Evolutionary conservation across 306 rosid species (phyloP).

Genomic region (Quillaja saponaria): DNA sequence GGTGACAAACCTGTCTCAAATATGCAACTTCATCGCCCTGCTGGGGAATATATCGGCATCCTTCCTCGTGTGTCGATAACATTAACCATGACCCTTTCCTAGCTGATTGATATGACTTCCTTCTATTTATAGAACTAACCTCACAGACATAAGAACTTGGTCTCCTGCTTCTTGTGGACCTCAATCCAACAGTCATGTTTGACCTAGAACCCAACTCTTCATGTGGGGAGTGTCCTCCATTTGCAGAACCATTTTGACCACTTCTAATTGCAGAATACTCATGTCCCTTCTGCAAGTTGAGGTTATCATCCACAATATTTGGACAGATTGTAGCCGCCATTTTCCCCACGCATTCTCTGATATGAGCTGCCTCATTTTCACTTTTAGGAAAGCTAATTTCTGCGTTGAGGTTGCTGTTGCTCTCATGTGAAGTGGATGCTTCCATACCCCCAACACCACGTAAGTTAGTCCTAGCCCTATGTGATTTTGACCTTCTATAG

Average conservation of each 20-base stretch:
- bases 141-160: constrained; percentile 52
- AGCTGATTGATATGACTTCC: constrained; percentile 54
- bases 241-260: constrained; percentile 42
- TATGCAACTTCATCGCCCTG: constrained; percentile 90
- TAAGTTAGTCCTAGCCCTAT: constrained; percentile 49
- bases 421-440: constrained; percentile 58
- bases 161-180: constrained; percentile 83
- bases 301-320: constrained; percentile 42
- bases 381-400: constrained; percentile 46
- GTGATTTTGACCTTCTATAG: constrained; percentile 72
- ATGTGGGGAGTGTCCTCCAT: constrained; percentile 44
- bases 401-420: constrained; percentile 45
- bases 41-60: constrained; percentile 92
- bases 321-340: constrained; percentile 45
- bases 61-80: constrained; percentile 80
- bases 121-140: constrained; percentile 56
- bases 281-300: constrained; percentile 42
- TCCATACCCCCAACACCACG: constrained; percentile 53
- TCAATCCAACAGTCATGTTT: constrained; percentile 73
- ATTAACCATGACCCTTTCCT: constrained; percentile 78
- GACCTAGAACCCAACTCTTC: constrained; percentile 76
- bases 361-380: constrained; percentile 43
- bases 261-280: constrained; percentile 48
- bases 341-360: constrained; percentile 50
- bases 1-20: constrained; percentile 77